Conservation (phyloP, 2,329 filamentous ascomycete species). For the Albophoma yamanashiensis region DNA sequence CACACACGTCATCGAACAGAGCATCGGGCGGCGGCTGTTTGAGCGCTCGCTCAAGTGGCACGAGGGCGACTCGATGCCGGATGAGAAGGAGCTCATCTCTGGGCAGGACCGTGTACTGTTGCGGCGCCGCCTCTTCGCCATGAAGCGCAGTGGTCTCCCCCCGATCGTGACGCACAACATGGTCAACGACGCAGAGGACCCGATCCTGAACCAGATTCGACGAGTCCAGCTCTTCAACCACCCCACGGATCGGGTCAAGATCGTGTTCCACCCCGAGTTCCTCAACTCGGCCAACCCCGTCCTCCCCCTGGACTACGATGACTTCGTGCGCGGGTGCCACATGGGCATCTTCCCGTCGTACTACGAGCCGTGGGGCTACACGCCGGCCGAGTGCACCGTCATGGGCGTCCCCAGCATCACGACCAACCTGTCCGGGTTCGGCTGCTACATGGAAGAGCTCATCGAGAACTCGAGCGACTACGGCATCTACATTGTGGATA, state of each 20-base stretch:
- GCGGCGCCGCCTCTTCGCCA: constrained; percentile 83
- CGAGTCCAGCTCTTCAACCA: constrained; percentile 97
- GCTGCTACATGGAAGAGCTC: constrained; percentile 98
- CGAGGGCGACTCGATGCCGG: constrained; percentile 84
- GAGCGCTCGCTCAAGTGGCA: constrained; percentile 93
- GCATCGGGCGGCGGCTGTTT: constrained; percentile 87
- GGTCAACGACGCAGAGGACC: constrained; percentile 87
- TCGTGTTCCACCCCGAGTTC: constrained; percentile 97
- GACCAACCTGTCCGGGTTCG: constrained; percentile 94
- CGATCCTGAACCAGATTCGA: constrained; percentile 89
- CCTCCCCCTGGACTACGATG: constrained; percentile 91
- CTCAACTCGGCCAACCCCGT: constrained; percentile 93
- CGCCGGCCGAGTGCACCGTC: constrained; percentile 93
- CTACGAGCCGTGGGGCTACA: constrained; percentile 99
- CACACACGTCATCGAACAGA: constrained; percentile 82
- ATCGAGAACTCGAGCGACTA: constrained; percentile 98
- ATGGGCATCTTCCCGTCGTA: constrained; percentile 94
- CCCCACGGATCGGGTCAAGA: constrained; percentile 87
- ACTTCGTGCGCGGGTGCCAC: constrained; percentile 95
- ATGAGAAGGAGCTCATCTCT: constrained; percentile 93
- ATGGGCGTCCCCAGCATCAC: constrained; percentile 99
- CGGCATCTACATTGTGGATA: constrained; percentile 97
- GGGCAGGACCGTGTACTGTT: constrained; percentile 87
- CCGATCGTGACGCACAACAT: constrained; percentile 99
- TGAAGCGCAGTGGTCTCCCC: constrained; percentile 84